Evolutionary conservation across 108 stramenopile species (phyloP), one percentile per base, ranked within the genome.

Genomic region (Nitzschia sp.): DNA sequence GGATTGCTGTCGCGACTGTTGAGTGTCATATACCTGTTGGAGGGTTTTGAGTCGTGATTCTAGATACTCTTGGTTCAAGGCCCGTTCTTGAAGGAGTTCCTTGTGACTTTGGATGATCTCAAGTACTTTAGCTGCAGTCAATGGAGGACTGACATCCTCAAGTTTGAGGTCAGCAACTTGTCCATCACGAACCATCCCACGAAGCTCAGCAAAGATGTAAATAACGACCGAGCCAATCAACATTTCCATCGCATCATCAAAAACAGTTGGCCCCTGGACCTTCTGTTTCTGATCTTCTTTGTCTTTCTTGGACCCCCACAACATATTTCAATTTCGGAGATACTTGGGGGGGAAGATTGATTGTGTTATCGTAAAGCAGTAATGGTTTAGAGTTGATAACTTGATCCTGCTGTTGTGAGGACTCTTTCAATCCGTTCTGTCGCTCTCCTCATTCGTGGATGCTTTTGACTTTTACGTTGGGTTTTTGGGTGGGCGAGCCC

Each of bases 191-290:
- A 75, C 79, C 51, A 86, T 41, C 0, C 76, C 79, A 15, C 86
- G 78, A 22, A 86, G 41, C 42, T 84, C 81, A 7, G 81, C 70
- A 15, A 86, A 63, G 56, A 77, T 67, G 65, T 86, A 86, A 53
- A 86, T 81, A 26, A 84, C 53, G 9, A 73, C 41, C 25, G 78
- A 69, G 6, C 68, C 72, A 34, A 71, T 46, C 43, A 84, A 42
- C 83, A 86, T 83, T 43, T 76, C 71, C 20, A 65, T 48, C 5
- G 70, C 70, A 52, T 86, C 86, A 22, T 81, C 65, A 51, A 65
- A 79, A 0, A 83, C 61, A 5, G 61, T 43, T 38, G 38, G 60
- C 24, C 6, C 29, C 29, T 34, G 29, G 29, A 34, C 29, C 5
- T 34, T 34, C 5, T 1, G 29, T 5, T 34, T 34, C 29, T 34